Evolutionary conservation across 2,329 filamentous ascomycete genomes (phyloP).

Genomic region (Fusarium floridanum): DNA sequence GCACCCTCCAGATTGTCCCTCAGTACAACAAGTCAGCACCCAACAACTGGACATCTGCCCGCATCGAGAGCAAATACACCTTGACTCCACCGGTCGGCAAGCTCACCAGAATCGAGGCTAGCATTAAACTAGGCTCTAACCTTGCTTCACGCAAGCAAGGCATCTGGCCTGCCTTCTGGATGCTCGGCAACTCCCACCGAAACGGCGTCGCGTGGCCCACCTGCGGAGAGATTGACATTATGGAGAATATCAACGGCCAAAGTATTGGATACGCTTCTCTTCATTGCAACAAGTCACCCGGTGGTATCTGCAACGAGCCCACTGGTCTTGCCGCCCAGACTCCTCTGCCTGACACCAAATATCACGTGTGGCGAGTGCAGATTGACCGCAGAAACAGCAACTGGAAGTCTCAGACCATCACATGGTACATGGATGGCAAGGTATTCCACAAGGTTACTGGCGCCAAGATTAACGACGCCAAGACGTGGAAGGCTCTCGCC

Average conservation of each 20-base stretch:
- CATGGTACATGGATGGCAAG: slow-evolving; percentile 62
- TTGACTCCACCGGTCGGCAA: slow-evolving; percentile 61
- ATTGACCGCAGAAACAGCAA: slow-evolving; percentile 62
- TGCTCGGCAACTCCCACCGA: slow-evolving; percentile 64
- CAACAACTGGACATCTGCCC: slow-evolving; percentile 65
- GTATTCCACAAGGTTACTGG: slow-evolving; percentile 61
- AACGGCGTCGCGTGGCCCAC: slow-evolving; percentile 63
- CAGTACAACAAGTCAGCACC: slow-evolving; percentile 52
- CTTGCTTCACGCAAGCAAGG: slow-evolving; percentile 60
- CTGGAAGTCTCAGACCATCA: slow-evolving; percentile 64
- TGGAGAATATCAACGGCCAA: slow-evolving; percentile 67
- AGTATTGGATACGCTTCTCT: slow-evolving; percentile 61
- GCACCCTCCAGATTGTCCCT: slow-evolving; percentile 66
- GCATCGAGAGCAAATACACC: slow-evolving; percentile 63
- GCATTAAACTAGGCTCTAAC: slow-evolving; percentile 62
- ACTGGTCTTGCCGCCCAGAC: slow-evolving; percentile 55
- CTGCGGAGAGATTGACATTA: slow-evolving; percentile 69
- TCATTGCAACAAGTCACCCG: slow-evolving; percentile 62
- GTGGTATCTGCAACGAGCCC: slow-evolving; percentile 66
- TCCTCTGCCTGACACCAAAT: slow-evolving; percentile 55
- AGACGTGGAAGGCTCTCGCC: slow-evolving; percentile 63
- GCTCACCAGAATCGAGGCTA: slow-evolving; percentile 60
- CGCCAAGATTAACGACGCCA: slow-evolving; percentile 57
- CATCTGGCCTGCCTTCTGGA: slow-evolving; percentile 71
- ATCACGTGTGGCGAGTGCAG: slow-evolving; percentile 64